These are phyloP conservation scores for Geotrichum phurueaensis DNA, from an alignment of 1,139 yeast species.

Conservation along the genomic window DNA sequence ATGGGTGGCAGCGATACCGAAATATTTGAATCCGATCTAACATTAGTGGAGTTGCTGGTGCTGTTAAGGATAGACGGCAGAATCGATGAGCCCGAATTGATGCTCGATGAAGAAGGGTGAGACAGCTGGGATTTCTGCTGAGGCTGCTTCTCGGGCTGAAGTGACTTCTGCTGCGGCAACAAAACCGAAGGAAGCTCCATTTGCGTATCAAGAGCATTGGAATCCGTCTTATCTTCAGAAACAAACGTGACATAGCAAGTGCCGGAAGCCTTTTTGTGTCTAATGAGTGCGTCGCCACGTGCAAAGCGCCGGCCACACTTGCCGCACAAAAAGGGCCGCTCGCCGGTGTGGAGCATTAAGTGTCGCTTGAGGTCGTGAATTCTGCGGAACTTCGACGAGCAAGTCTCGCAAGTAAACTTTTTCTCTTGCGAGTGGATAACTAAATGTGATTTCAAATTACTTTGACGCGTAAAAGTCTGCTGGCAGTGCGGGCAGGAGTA, in stretches of 20 bases:
- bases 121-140: not conserved
- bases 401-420: slow-evolving; percentile 62
- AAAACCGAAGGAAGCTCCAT: not conserved
- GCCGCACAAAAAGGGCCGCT: slow-evolving; percentile 58
- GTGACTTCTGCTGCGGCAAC: not conserved
- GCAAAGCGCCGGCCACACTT: slow-evolving; percentile 68
- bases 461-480: slow-evolving; percentile 17
- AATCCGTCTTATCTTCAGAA: not conserved
- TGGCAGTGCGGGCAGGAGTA: slow-evolving; percentile 17
- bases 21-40: not conserved
- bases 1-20: not conserved
- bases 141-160: not conserved
- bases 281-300: slow-evolving; percentile 66
- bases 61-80: not conserved
- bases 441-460: slow-evolving; percentile 64
- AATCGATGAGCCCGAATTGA: not conserved
- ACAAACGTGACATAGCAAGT: slow-evolving; percentile 13
- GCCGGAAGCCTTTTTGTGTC: slow-evolving; percentile 48
- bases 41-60: not conserved
- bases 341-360: slow-evolving; percentile 69
- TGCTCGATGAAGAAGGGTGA: not conserved
- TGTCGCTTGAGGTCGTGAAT: slow-evolving; percentile 75
- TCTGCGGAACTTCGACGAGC: slow-evolving; percentile 60
- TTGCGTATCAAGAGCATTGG: not conserved
- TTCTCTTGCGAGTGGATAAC: slow-evolving; percentile 61